These are phyloP conservation scores for Bassia scoparia DNA, from an alignment of 148 eudicot genomes.

Conservation along the genomic window DNA sequence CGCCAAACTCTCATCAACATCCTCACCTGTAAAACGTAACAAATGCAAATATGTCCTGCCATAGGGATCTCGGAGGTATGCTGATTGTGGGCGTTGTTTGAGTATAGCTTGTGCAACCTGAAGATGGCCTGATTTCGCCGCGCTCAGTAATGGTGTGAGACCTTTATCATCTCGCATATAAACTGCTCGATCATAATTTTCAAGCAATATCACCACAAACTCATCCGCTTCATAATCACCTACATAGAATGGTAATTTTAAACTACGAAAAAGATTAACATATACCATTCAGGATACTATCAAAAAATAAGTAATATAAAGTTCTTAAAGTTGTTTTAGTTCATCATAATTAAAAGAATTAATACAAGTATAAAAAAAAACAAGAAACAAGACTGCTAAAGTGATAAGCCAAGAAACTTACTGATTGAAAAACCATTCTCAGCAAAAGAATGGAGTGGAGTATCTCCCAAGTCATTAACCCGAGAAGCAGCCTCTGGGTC, in stretches of 20 bases:
- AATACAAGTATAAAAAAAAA: too few species aligned
- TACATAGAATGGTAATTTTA: background rate
- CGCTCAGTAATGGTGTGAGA: constrained; percentile 18
- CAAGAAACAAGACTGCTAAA: too few species aligned
- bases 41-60: constrained; percentile 15
- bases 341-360: too few species aligned
- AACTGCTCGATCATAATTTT: background rate
- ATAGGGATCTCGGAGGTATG: constrained; percentile 3
- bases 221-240: background rate
- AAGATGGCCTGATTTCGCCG: constrained; percentile 16
- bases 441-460: constrained; percentile 8
- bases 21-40: constrained; percentile 13
- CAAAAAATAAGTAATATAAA: too few species aligned
- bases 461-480: constrained; percentile 10
- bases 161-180: constrained; percentile 12
- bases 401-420: too few species aligned
- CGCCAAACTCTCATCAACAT: constrained; percentile 2
- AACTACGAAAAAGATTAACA: too few species aligned
- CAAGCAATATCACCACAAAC: background rate
- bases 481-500: background rate
- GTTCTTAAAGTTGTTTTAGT: too few species aligned
- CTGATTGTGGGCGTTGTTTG: constrained; percentile 11
- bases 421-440: background rate
- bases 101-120: background rate
- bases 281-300: too few species aligned